These are phyloP conservation scores for Cyberlindnera petersonii DNA, from an alignment of 805 yeast genomes.

Conservation along the genomic window DNA sequence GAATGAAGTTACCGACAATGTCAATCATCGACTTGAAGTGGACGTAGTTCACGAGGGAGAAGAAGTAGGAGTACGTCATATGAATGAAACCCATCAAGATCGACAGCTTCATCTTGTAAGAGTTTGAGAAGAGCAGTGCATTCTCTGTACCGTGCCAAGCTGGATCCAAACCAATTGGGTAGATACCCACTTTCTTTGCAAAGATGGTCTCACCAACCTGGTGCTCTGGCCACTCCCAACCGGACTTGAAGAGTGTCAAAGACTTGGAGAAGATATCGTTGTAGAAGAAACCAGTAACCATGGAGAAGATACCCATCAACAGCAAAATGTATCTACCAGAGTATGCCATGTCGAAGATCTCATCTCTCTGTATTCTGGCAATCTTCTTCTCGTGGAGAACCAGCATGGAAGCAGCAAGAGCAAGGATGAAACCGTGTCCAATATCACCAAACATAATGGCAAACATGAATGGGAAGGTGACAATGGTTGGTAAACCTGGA, in stretches of 20 bases:
- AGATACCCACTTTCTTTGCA: slow-evolving; percentile 65
- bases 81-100: slow-evolving; percentile 91
- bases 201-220: slow-evolving; percentile 63
- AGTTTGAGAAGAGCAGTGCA: slow-evolving; percentile 82
- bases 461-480: slow-evolving; percentile 97
- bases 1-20: slow-evolving; percentile 87
- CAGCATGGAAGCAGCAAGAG: slow-evolving; percentile 64
- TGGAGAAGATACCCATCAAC: slow-evolving; percentile 91
- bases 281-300: slow-evolving; percentile 91
- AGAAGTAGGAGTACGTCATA: slow-evolving; percentile 86
- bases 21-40: slow-evolving; percentile 71
- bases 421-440: slow-evolving; percentile 89
- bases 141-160: slow-evolving; percentile 98
- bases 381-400: slow-evolving; percentile 73
- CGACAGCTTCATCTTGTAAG: slow-evolving; percentile 96
- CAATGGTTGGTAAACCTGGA: slow-evolving; percentile 91
- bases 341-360: slow-evolving; percentile 94
- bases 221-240: slow-evolving; percentile 86
- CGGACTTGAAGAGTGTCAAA: slow-evolving; percentile 78
- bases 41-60: slow-evolving; percentile 77
- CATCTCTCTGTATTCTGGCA: slow-evolving; percentile 72
- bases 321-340: slow-evolving; percentile 87
- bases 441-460: slow-evolving; percentile 99
- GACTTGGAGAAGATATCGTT: slow-evolving; percentile 92
- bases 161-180: slow-evolving; percentile 84